Percentiles rank a stretch among this genome's conserved stretches.
Conservation (phyloP, 345 rosid species). For the Populus ilicifolia region DNA sequence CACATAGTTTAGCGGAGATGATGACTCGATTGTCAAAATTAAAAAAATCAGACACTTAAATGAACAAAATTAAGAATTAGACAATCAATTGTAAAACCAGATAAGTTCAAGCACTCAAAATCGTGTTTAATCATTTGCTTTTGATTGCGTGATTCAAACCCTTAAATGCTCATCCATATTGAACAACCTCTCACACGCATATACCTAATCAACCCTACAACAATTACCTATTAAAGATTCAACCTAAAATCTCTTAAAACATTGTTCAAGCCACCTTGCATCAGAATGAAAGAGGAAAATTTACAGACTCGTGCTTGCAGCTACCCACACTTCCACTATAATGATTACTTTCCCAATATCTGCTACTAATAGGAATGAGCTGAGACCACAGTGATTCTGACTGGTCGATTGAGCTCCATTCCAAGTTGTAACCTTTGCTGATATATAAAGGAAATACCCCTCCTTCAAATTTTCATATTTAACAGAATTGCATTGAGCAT, state of each 20-base stretch:
- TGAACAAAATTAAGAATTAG: no score
- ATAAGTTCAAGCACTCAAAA: no score
- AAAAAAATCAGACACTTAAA: no score
- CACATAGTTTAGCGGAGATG: no score
- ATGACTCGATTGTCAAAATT: no score
- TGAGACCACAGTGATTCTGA: background rate
- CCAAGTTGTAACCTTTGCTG: background rate
- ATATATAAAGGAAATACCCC: background rate
- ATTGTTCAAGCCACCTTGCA: background rate
- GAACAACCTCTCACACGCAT: no score
- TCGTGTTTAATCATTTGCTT: no score
- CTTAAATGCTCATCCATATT: no score
- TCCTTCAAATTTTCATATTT: background rate
- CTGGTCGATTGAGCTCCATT: background rate
- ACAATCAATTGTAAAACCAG: no score
- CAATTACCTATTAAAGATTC: no score
- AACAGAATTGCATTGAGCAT: background rate
- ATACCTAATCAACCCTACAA: no score
- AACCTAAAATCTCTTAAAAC: background rate
- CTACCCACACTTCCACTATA: background rate
- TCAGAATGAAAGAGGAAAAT: background rate
- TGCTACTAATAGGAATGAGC: background rate
- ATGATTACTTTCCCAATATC: background rate
- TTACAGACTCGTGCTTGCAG: background rate
- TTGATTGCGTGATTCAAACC: no score